Conservation (phyloP, 768 basidiomycete genomes). For the Psilocybe sp. region DNA sequence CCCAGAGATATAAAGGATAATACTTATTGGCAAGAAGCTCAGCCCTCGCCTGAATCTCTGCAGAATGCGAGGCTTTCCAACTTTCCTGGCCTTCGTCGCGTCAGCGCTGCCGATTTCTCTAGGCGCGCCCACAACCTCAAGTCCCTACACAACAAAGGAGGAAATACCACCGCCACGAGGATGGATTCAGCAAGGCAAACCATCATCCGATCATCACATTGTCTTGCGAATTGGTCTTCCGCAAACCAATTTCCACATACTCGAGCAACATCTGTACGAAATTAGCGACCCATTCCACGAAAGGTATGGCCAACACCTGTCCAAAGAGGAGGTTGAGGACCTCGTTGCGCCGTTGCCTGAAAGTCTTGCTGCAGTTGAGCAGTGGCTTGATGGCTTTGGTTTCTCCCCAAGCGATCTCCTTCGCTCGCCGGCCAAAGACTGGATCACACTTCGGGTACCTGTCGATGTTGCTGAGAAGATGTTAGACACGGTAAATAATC, state of each 20-base stretch:
- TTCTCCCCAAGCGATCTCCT: slow-evolving; percentile 44
- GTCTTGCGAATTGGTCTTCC: slow-evolving; percentile 57
- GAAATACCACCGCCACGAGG: slow-evolving; percentile 34
- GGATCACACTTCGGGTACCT: slow-evolving; percentile 60
- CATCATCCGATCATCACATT: slow-evolving; percentile 45
- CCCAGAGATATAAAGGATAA: no score
- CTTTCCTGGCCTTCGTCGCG: no score
- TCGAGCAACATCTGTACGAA: slow-evolving; percentile 54
- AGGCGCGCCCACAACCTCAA: no score
- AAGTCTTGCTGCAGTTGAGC: slow-evolving; percentile 50
- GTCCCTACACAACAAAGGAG: slow-evolving; percentile 41
- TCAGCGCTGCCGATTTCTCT: no score
- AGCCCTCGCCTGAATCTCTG: no score
- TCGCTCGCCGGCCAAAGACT: slow-evolving; percentile 67
- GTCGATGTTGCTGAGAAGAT: slow-evolving; percentile 63
- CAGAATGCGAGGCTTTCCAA: no score
- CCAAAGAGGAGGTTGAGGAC: slow-evolving; percentile 63
- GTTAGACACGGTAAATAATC: slow-evolving; percentile 56
- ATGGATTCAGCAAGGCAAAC: slow-evolving; percentile 39
- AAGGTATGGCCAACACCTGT: slow-evolving; percentile 55
- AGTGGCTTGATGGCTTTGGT: slow-evolving; percentile 63
- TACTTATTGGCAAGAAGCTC: no score
- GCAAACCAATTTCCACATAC: slow-evolving; percentile 44
- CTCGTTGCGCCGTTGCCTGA: slow-evolving; percentile 59
- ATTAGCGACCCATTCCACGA: slow-evolving; percentile 55